Conservation (phyloP, 352 stramenopile species). For the Pythium phragmiticola region DNA sequence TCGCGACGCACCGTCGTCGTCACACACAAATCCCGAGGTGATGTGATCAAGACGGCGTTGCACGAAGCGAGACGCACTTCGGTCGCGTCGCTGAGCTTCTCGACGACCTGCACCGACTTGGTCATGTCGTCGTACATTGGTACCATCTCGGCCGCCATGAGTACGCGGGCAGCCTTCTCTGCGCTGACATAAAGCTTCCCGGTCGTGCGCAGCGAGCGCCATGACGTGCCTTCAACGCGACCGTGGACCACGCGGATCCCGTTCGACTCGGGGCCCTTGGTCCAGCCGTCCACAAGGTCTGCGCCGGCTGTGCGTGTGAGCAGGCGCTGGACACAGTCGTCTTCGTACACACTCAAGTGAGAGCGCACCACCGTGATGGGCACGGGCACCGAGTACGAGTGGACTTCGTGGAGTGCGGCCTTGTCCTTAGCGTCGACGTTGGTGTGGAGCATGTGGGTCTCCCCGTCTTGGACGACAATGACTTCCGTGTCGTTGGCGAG, state of each 20-base stretch:
- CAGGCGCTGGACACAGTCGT: slow-evolving; percentile 54
- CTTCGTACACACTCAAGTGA: slow-evolving; percentile 54
- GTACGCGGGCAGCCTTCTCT: slow-evolving; percentile 48
- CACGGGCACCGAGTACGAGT: slow-evolving; percentile 43
- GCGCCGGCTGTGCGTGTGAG: slow-evolving; percentile 52
- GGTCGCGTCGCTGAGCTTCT: slow-evolving; percentile 60
- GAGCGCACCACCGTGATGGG: slow-evolving; percentile 47
- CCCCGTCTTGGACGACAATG: slow-evolving; percentile 1
- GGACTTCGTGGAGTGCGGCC: slow-evolving; percentile 30
- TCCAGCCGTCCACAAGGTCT: slow-evolving; percentile 66
- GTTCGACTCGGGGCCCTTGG: slow-evolving; percentile 55
- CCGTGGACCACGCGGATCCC: slow-evolving; percentile 74
- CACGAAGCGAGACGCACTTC: slow-evolving; percentile 59
- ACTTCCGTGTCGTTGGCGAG: slow-evolving; percentile 12
- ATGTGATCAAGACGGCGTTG: slow-evolving; percentile 75
- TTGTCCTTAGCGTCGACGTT: slow-evolving; percentile 26
- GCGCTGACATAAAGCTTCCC: slow-evolving; percentile 56
- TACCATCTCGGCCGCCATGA: slow-evolving; percentile 54
- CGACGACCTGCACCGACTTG: slow-evolving; percentile 53
- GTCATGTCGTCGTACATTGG: slow-evolving; percentile 81
- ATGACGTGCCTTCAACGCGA: slow-evolving; percentile 52
- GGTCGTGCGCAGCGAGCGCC: slow-evolving; percentile 70
- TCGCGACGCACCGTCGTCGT: slow-evolving; percentile 53
- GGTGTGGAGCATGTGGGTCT: slow-evolving; percentile 28
- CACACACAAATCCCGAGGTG: slow-evolving; percentile 70